These are phyloP conservation scores for Carex littledalei DNA, from an alignment of 176 grass and related monocot genomes.

Conservation along the genomic window DNA sequence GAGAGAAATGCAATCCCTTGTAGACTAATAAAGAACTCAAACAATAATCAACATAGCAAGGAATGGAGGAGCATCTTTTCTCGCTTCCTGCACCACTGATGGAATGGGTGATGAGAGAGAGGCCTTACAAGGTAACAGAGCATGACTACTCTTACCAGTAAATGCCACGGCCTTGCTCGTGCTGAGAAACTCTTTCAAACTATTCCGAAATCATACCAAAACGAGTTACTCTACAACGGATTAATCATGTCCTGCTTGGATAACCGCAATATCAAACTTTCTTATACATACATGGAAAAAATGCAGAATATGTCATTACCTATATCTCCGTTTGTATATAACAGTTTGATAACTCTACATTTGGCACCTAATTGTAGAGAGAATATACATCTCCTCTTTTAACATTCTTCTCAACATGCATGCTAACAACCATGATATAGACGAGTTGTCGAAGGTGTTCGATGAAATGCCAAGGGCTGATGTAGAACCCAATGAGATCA, in stretches of 20 bases:
- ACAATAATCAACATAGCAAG: background rate
- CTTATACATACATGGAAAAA: too few relatives aligned
- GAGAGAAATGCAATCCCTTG: background rate
- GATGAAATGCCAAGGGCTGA: conserved; percentile 61
- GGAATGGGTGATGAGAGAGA: too few relatives aligned
- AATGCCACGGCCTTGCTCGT: conserved; percentile 73
- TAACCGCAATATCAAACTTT: too few relatives aligned
- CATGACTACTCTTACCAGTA: conserved; percentile 79
- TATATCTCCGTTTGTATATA: too few relatives aligned
- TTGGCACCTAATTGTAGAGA: too few relatives aligned
- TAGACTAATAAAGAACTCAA: background rate
- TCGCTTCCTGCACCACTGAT: background rate
- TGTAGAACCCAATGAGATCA: conserved; percentile 81
- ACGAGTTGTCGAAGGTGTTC: conserved; percentile 35
- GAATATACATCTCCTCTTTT: too few relatives aligned
- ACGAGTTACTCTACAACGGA: conserved; percentile 51
- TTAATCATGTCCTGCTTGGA: too few relatives aligned
- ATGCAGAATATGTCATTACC: too few relatives aligned
- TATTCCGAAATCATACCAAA: conserved; percentile 47
- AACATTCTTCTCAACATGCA: too few relatives aligned
- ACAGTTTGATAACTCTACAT: too few relatives aligned
- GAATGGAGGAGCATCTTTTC: background rate
- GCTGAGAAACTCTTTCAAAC: conserved; percentile 65
- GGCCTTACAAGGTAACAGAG: too few relatives aligned
- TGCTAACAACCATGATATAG: too few relatives aligned